These are phyloP conservation scores for Microbotryum silenes-acaulis DNA, from an alignment of 1,284 basidiomycete genomes.

Conservation along the genomic window DNA sequence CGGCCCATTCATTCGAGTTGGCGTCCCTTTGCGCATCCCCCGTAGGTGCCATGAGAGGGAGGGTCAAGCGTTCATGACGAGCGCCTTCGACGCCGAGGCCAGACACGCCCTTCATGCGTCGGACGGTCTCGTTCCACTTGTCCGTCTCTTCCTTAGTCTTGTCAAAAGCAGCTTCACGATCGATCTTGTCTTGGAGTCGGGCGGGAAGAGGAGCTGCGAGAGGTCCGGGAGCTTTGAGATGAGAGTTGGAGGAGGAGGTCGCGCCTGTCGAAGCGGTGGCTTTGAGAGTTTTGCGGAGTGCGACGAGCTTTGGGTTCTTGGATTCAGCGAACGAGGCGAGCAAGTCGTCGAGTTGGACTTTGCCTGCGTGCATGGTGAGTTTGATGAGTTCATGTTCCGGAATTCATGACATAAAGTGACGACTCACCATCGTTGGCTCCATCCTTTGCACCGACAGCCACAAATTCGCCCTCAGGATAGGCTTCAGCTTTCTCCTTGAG, in stretches of 20 bases:
- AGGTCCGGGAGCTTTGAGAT: conserved; percentile 49
- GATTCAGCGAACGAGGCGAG: conserved; percentile 53
- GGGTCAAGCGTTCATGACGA: conserved; percentile 28
- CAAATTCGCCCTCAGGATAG: conserved; percentile 55
- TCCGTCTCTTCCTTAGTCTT: conserved; percentile 84
- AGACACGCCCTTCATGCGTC: conserved; percentile 55
- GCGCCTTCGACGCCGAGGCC: conserved; percentile 29
- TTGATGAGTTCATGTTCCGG: background rate
- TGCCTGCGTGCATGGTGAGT: conserved; percentile 43
- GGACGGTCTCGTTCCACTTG: conserved; percentile 90
- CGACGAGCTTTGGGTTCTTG: conserved; percentile 32
- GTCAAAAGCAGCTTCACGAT: conserved; percentile 89
- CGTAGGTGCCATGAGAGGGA: conserved; percentile 28
- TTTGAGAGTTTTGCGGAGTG: conserved; percentile 49
- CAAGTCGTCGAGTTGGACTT: conserved; percentile 64
- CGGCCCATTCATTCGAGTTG: conserved; percentile 55
- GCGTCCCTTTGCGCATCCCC: conserved; percentile 27
- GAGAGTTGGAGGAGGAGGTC: conserved; percentile 34
- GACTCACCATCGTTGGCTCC: conserved; percentile 37
- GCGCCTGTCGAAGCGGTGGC: conserved; percentile 35
- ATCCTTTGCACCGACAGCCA: conserved; percentile 39
- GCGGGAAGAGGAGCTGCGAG: conserved; percentile 79
- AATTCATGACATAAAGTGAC: background rate
- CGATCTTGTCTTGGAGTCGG: conserved; percentile 77
- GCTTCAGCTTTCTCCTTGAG: conserved; percentile 65